A percentile compares a stretch with the other conserved stretches of the same genome.
Conservation (phyloP, 2,329 filamentous ascomycete species). For the Saccharata proteae region DNA sequence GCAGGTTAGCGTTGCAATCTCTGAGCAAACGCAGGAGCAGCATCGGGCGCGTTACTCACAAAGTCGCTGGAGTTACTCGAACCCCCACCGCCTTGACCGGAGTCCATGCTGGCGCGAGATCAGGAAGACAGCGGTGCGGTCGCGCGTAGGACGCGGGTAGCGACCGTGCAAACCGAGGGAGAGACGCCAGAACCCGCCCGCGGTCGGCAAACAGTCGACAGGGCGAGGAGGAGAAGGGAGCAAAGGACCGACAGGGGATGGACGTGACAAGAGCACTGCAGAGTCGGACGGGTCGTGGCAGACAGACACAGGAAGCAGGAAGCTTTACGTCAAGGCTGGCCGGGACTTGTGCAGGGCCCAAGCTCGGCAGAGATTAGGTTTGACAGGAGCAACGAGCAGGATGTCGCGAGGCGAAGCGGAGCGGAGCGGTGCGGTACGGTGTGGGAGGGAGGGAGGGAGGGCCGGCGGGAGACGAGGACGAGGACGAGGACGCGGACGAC, state of each 20-base stretch:
- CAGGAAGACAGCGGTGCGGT: conserved; percentile 6
- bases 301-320: conserved; percentile 7
- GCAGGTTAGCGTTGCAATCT: conserved; percentile 13
- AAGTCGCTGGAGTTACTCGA: conserved; percentile 90
- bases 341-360: too few species aligned
- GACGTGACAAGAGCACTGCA: neutral
- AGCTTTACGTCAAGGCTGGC: conserved; percentile 8
- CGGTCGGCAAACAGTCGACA: neutral
- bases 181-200: neutral
- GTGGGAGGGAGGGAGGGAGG: too few species aligned
- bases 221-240: neutral
- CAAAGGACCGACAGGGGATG: neutral
- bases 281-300: conserved; percentile 8
- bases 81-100: conserved; percentile 27
- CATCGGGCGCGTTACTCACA: conserved; percentile 51
- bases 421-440: too few species aligned
- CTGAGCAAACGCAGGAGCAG: neutral
- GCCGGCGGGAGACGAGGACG: too few species aligned
- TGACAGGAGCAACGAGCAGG: too few species aligned
- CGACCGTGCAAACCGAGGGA: neutral
- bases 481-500: too few species aligned
- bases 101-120: conserved; percentile 8
- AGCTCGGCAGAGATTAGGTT: too few species aligned
- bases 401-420: too few species aligned
- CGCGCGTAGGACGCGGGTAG: conserved; percentile 5